A percentile compares a stretch with the other conserved stretches of the same genome.
phyloP scores from a whole-genome alignment of 2,329 filamentous ascomycete species.

The Pyricularia sp. region DNA sequence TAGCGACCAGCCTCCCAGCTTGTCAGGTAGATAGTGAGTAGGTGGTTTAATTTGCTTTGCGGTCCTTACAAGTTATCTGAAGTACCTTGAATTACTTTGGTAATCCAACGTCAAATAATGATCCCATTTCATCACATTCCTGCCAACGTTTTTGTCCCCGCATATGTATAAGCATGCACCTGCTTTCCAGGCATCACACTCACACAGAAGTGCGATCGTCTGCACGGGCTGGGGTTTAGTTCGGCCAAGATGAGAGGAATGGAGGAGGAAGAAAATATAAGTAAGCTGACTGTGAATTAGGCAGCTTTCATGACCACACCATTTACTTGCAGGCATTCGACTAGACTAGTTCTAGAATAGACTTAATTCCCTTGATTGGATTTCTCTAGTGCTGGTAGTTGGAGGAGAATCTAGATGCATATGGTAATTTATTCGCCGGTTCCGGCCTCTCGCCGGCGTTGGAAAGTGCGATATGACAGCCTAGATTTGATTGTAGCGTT shows the following conservation, averaged over 20 bases:
- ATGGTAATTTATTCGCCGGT: not conserved
- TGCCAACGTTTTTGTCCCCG: not conserved
- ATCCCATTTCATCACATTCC: not conserved
- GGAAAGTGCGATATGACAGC: not conserved
- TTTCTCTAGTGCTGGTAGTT: not conserved
- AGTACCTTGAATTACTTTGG: too few species aligned
- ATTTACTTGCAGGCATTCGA: not conserved
- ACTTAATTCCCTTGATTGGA: not conserved
- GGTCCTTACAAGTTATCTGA: too few species aligned
- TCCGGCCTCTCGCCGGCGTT: not conserved
- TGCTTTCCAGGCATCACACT: not conserved
- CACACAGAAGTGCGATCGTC: not conserved
- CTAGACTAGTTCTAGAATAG: not conserved
- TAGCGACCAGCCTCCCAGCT: too few species aligned
- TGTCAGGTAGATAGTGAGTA: too few species aligned
- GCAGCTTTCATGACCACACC: not conserved
- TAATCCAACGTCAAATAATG: not conserved
- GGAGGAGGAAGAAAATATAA: not conserved
- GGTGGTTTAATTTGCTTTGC: too few species aligned
- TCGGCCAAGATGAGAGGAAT: not conserved
- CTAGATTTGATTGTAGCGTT: too few species aligned
- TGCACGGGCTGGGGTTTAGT: not conserved
- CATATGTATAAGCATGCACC: not conserved
- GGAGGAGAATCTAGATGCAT: not conserved
- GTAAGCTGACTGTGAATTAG: not conserved